Evolutionary conservation across 306 rosid species (phyloP), one percentile per base, ranked within the genome.

Genomic region (Ceratonia siliqua): DNA sequence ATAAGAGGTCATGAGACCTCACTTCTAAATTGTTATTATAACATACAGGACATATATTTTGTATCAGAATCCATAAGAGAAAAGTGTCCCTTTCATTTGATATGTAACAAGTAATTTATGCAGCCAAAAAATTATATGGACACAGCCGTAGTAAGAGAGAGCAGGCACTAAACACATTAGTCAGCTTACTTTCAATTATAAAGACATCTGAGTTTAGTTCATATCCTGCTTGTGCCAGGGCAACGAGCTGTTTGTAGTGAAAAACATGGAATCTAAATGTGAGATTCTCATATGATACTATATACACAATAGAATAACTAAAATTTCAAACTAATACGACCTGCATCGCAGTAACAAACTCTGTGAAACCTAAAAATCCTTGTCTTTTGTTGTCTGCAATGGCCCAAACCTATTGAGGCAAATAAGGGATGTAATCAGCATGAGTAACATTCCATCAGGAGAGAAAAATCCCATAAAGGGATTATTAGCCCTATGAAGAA

Each of bases 341-440:
- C 96, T 89, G 95, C 99, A 94, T 87, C 1, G 96, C 96, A 9
- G 93, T 83, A 45, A 89, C 79, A 46, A 94, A 94, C 85, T 94
- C 96, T 0, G 79, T 7, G 45, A 94, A 75, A 3, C 93, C 89
- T 50, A 94, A 54, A 80, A 78, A 94, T 1, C 97, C 99, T 66
- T 86, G 96, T 12, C 93, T 84, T 62, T 84, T 94, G 11, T 81
- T 81, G 82, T 94, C 97, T 8, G 99, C 83, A 46, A 86, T 80
- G 15, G 96, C 87, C 99, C 99, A 94, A 18, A 94, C 89, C 91
- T 89, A 25, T 28, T n/a, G n/a, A n/a, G n/a, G n/a, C n/a, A n/a
- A n/a, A n/a, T n/a, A n/a, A n/a, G 28, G 10, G n/a, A 66, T 15
- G n/a, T 36, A 69, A 10, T 18, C 33, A n/a, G n/a, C n/a, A n/a